phyloP scores from a whole-genome alignment of 2,329 filamentous ascomycete genomes.

The Trichothecium sympodiale region DNA sequence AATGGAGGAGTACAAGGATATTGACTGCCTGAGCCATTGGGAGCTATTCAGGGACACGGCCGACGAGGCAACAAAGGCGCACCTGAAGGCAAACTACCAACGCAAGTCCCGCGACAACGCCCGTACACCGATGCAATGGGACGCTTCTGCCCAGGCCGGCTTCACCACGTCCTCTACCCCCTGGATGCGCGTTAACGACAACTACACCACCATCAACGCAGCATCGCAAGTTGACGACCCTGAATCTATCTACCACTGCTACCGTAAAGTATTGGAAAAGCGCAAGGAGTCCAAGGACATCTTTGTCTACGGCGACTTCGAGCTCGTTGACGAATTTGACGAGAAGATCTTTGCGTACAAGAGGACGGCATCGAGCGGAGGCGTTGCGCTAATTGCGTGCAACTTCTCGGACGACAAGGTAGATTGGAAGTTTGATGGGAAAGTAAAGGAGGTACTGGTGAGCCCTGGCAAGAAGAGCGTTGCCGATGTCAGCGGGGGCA shows the following conservation, averaged over 20 bases:
- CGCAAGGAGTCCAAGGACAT: conserved; percentile 51
- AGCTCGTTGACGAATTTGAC: conserved; percentile 23
- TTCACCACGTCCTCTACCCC: conserved; percentile 48
- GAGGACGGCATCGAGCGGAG: conserved; percentile 18
- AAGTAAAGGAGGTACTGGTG: conserved; percentile 21
- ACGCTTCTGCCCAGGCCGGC: conserved; percentile 45
- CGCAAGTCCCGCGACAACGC: conserved; percentile 57
- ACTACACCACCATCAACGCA: conserved; percentile 53
- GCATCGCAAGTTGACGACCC: conserved; percentile 35
- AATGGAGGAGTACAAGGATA: conserved; percentile 58
- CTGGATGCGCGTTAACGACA: conserved; percentile 62
- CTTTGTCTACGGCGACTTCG: conserved; percentile 53
- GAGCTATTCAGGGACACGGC: conserved; percentile 26
- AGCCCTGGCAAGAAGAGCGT: conserved; percentile 14
- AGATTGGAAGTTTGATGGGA: conserved; percentile 16
- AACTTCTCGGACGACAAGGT: conserved; percentile 25
- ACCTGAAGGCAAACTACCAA: conserved; percentile 34
- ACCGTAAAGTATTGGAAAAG: conserved; percentile 44
- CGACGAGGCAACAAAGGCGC: conserved; percentile 24
- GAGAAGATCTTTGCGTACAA: conserved; percentile 26
- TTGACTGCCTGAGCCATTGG: conserved; percentile 46
- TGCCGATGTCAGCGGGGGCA: conserved; percentile 1
- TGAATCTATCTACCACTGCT: conserved; percentile 48
- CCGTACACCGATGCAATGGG: conserved; percentile 64
- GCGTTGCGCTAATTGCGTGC: conserved; percentile 23